Base-by-base conservation (phyloP, 2,329 filamentous ascomycete species). In the Aspergillus pseudotamarii region DNA sequence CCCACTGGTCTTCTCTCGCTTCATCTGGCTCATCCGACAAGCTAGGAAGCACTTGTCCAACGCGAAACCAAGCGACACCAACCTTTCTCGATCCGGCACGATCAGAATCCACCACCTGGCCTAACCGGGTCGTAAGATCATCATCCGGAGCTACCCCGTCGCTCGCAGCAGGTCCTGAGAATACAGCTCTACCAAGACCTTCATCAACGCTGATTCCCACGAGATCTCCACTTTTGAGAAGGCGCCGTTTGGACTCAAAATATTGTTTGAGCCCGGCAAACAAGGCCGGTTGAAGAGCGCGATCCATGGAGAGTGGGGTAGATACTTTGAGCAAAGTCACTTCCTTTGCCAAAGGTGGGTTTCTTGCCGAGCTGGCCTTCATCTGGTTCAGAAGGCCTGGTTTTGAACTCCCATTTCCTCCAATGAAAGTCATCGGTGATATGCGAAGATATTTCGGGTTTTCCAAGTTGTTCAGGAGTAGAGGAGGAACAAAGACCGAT, bases 191-290 rank as follows among this genome's bases (percentile, higher is more conserved):
- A 3, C 93, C 94, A 1, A 98, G 84, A 58, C 89, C 88, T 59
- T 94, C 92, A 72, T 99, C 94, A 32, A 99, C 89, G 3, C 93
- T 89, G 14, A 99, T 90, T 21, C 92, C 94, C 59, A 99, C 89
- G 14, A 97, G 80, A 78, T 99, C 95, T 3, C 94, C 94, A 46
- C 88, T 89, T 72, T 93, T 93, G 45, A 98, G 87, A 14, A 98
- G 86, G 4, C 95, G 88, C 61, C 91, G 87, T 71, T 91, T 92
- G 60, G 88, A 87, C 68, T 96, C 91, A 75, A 99, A 97, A 74
- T 97, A 90, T 45, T 88, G 88, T 75, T 97, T 97, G 48, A 99
- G 79, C 0, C 92, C 93, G 21, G 92, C 89, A 69, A 98, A 89
- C 5, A 98, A 85, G 5, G 92, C 92, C 8, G 92, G 91, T 73